These are phyloP conservation scores for Musa balbisiana DNA, from an alignment of 202 grass and related monocot species.

Conservation along the genomic window DNA sequence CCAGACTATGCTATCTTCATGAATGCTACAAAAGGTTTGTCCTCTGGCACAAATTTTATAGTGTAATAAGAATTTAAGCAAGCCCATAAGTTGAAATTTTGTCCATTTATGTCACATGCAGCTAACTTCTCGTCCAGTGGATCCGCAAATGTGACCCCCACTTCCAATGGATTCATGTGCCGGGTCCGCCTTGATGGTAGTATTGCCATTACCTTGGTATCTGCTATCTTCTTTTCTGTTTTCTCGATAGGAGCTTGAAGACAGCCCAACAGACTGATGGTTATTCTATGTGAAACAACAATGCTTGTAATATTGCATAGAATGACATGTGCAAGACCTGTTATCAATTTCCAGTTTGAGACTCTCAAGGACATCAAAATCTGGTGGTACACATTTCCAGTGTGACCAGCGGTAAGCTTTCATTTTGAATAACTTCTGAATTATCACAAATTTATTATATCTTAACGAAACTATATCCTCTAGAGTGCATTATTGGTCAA, in stretches of 20 bases:
- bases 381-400: no score
- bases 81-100: background rate
- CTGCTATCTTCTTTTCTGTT: slow-evolving; percentile 27
- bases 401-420: no score
- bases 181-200: slow-evolving; percentile 2
- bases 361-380: no score
- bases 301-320: background rate
- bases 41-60: background rate
- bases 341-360: no score
- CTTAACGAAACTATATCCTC: background rate
- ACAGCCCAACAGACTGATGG: background rate
- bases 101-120: slow-evolving; percentile 2
- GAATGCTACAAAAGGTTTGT: background rate
- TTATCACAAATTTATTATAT: background rate
- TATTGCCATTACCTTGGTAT: slow-evolving; percentile 6
- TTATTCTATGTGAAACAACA: background rate
- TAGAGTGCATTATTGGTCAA: no score
- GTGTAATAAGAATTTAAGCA: background rate
- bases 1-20: slow-evolving; percentile 24
- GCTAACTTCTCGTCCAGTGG: slow-evolving; percentile 22
- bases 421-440: no score
- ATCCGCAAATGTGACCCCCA: slow-evolving; percentile 7
- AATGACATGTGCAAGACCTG: no score
- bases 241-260: slow-evolving; percentile 11
- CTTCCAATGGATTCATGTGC: slow-evolving; percentile 4